Conservation (phyloP, 805 yeast species). For the Cyberlindnera amylophila region DNA sequence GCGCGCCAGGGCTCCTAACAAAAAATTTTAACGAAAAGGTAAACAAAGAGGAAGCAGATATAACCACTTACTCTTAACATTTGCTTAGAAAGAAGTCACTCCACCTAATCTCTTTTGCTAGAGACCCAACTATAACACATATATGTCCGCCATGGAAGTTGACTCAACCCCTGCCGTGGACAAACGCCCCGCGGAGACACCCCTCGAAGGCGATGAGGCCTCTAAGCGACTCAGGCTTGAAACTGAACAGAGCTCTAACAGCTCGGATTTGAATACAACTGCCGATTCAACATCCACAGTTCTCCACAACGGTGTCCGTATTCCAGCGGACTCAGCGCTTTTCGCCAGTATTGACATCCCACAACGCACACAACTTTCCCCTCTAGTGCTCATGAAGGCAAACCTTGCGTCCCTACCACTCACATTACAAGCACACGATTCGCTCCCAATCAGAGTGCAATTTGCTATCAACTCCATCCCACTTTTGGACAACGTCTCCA, state of each 20-base stretch:
- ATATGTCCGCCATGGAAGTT: too few species aligned
- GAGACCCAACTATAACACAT: neutral
- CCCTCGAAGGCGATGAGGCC: neutral
- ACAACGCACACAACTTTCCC: constrained; percentile 10
- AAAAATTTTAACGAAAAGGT: constrained; percentile 3
- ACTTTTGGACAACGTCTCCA: constrained; percentile 73
- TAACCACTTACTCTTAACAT: too few species aligned
- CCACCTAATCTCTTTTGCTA: too few species aligned
- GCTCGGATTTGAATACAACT: neutral
- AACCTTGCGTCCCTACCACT: constrained; percentile 61
- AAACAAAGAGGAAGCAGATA: constrained; percentile 5
- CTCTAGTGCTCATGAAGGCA: constrained; percentile 32
- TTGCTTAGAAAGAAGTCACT: too few species aligned
- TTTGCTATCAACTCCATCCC: constrained; percentile 67
- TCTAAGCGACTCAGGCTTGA: neutral
- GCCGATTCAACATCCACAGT: constrained; percentile 1
- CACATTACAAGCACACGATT: constrained; percentile 51
- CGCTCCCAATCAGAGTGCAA: constrained; percentile 51
- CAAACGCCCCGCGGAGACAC: constrained; percentile 4
- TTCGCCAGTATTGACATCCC: constrained; percentile 12
- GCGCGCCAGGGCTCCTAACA: constrained; percentile 1
- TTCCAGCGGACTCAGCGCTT: constrained; percentile 25
- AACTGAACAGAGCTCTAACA: neutral
- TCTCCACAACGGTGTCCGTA: constrained; percentile 17
- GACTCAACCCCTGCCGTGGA: neutral